A percentile compares a stretch with the other conserved stretches of the same genome.
phyloP scores from a whole-genome alignment of 345 rosid genomes.

The Arabidopsis arenosa region DNA sequence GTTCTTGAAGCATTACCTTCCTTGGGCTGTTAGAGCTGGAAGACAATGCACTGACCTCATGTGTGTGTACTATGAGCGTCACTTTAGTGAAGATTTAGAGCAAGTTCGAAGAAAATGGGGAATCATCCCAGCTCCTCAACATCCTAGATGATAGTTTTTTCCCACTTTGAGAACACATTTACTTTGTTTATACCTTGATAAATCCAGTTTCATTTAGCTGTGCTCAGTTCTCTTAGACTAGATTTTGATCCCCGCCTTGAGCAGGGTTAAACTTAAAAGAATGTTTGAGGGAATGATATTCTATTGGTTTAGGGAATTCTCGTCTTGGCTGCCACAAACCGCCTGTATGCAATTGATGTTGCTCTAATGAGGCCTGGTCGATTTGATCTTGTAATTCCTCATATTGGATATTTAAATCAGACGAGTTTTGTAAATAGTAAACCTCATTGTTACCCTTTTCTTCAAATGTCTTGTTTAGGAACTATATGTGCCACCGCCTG shows the following conservation, averaged over 20 bases:
- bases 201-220: too few relatives aligned
- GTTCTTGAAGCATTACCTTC: conserved; percentile 69
- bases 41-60: conserved; percentile 65
- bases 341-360: conserved; percentile 87
- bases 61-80: conserved; percentile 69
- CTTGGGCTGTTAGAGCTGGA: conserved; percentile 74
- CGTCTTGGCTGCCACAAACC: conserved; percentile 91
- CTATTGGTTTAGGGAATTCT: conserved; percentile 69
- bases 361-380: conserved; percentile 98
- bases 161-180: too few relatives aligned
- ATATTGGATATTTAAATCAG: background rate
- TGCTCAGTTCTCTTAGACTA: too few relatives aligned
- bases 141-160: conserved; percentile 30
- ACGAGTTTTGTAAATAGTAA: background rate
- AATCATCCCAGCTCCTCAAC: conserved; percentile 60
- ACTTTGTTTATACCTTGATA: too few relatives aligned
- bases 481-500: conserved; percentile 83
- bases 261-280: too few relatives aligned
- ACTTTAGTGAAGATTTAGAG: conserved; percentile 74
- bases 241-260: too few relatives aligned
- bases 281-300: background rate
- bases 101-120: conserved; percentile 71
- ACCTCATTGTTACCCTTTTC: background rate
- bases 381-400: conserved; percentile 70
- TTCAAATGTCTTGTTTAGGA: conserved; percentile 51